These are phyloP conservation scores for Mycena epipterygia DNA, from an alignment of 768 basidiomycete species.

Conservation along the genomic window DNA sequence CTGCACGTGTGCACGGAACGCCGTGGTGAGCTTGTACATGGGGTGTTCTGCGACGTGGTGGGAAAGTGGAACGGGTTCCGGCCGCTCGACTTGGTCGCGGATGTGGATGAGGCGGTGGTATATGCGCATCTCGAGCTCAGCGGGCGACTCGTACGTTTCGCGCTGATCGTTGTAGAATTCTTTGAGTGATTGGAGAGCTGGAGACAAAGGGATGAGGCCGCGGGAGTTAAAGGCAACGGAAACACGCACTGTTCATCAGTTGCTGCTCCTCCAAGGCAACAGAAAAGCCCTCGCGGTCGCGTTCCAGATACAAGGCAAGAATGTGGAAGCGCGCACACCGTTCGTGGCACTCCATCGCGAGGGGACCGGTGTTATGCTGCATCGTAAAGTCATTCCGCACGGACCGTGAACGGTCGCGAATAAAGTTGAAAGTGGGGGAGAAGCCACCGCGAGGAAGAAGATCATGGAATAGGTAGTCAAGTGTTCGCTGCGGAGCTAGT, in stretches of 20 bases:
- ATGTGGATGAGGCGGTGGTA: constrained; percentile 95
- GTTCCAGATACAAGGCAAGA: constrained; percentile 78
- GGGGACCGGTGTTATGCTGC: constrained; percentile 82
- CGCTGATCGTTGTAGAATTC: constrained; percentile 93
- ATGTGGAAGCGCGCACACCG: constrained; percentile 96
- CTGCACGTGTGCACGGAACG: constrained; percentile 86
- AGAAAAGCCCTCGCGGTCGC: constrained; percentile 70
- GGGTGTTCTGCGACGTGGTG: constrained; percentile 75
- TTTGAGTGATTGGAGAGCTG: constrained; percentile 92
- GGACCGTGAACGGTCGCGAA: constrained; percentile 91
- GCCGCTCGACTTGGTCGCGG: constrained; percentile 84
- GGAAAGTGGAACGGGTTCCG: constrained; percentile 73
- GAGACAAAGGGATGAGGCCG: not conserved
- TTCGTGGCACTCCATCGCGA: constrained; percentile 92
- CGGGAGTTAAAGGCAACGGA: not conserved
- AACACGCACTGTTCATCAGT: constrained; percentile 86
- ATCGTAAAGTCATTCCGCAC: constrained; percentile 96
- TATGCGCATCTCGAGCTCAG: constrained; percentile 95
- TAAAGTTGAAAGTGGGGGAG: constrained; percentile 80
- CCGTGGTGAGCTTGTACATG: constrained; percentile 85
- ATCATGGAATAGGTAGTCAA: constrained; percentile 93
- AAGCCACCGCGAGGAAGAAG: constrained; percentile 81
- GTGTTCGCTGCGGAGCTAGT: constrained; percentile 69
- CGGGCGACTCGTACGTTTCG: constrained; percentile 75
- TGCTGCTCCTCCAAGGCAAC: constrained; percentile 87